Evolutionary conservation across 768 basidiomycete species (phyloP), one percentile per base, ranked within the genome.

Genomic region (Mycena albidolilacea): DNA sequence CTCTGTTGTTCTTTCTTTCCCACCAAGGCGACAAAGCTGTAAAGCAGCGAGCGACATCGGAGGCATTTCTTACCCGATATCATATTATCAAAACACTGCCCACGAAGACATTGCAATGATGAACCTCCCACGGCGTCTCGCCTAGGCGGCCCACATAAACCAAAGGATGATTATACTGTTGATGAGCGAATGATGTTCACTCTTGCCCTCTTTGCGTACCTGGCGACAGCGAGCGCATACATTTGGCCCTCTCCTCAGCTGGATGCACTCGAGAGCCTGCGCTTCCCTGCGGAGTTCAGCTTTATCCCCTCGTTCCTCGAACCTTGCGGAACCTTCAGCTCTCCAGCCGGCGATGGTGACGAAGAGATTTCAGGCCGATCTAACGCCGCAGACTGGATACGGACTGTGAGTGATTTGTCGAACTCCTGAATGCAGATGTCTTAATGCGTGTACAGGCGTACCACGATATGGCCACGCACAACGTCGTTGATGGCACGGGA

Each of bases 391-490:
- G 71, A 72, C 11, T 72, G 71, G 71, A 59, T 72, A 48, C 64
- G 71, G 19, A 54, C 23, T 14, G 71, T 72, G 39, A 37, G 41
- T 10, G 9, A 10, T 43, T 43, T 37, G 46, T 10, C 55, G 17
- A 3, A 41, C 15, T 50, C 37, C 2, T 35, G 35, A 35, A 38
- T n/a, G 21, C 39, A 17, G 38, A 65, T 38, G 59, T 50, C n/a
- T 30, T 15, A 1, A 1, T 30, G 19, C n/a, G n/a, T 7, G 14
- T 43, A 43, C 59, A 76, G 75, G 79, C 78, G 2, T 81, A 75
- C 52, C 79, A 81, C 62, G 78, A 80, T 68, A 73, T 74, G 69
- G 74, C 79, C 19, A 81, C 80, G 9, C 76, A 78, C 71, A 71
- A 79, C 63, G 61, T 69, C 11, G 64, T 35, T n/a, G 69, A 74